phyloP scores from a whole-genome alignment of 2,329 filamentous ascomycete species.

The Apiospora marii region DNA sequence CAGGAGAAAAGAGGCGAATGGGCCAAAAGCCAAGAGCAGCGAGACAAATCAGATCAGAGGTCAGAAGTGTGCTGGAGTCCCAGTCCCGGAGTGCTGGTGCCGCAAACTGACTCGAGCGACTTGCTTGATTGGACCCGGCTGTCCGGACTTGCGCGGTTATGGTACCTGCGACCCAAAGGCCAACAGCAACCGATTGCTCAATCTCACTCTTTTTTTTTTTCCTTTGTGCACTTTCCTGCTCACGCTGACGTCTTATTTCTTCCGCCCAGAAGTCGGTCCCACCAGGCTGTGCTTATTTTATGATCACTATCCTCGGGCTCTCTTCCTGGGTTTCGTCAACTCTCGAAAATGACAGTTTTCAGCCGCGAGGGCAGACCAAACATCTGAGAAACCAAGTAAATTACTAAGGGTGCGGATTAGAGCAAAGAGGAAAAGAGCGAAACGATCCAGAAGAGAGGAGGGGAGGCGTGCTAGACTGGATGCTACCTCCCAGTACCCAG shows the following conservation, averaged over 20 bases:
- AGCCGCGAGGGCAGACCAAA: background rate
- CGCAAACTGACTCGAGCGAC: constrained; percentile 23
- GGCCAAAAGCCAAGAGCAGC: constrained; percentile 11
- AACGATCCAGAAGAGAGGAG: constrained; percentile 15
- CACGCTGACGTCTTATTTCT: background rate
- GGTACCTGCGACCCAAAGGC: constrained; percentile 16
- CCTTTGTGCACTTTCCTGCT: background rate
- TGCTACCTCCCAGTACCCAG: background rate
- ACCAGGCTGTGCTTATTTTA: background rate
- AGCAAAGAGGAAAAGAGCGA: constrained; percentile 15
- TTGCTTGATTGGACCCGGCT: constrained; percentile 23
- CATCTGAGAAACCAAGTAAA: constrained; percentile 1
- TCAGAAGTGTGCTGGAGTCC: constrained; percentile 5
- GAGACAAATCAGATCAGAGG: constrained; percentile 20
- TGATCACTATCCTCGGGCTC: background rate
- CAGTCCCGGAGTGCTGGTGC: constrained; percentile 23
- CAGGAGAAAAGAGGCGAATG: constrained; percentile 14
- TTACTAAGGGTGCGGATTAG: constrained; percentile 1
- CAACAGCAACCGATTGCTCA: background rate
- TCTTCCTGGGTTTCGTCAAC: constrained; percentile 7
- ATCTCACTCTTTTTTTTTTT: background rate
- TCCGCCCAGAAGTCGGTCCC: background rate
- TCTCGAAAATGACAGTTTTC: constrained; percentile 8
- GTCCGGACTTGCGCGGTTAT: constrained; percentile 20
- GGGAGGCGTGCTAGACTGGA: constrained; percentile 9